A percentile compares a stretch with the other conserved stretches of the same genome.
phyloP scores from a whole-genome alignment of 441 rosid species.

The Gossypium trilobum region DNA sequence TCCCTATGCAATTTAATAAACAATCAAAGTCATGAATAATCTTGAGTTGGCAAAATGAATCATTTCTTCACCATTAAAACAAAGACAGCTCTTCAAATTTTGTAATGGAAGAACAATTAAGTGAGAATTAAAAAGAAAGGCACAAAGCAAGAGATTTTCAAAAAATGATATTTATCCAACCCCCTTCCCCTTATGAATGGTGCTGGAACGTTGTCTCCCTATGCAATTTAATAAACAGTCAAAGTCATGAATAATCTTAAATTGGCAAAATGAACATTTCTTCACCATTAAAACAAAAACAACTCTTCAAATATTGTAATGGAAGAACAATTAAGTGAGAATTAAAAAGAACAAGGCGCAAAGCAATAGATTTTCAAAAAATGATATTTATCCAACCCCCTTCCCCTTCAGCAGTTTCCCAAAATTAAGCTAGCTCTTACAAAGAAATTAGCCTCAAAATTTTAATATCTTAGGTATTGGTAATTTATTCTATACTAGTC shows the following conservation, averaged over 20 bases:
- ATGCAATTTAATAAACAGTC: constrained; percentile 21
- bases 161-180: too few species aligned
- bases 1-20: constrained; percentile 46
- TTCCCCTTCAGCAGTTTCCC: not conserved
- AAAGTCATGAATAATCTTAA: constrained; percentile 9
- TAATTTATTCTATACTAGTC: not conserved
- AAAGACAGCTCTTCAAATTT: not conserved
- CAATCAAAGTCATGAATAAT: constrained; percentile 12
- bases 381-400: not conserved
- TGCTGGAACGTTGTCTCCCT: constrained; percentile 86
- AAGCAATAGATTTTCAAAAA: not conserved
- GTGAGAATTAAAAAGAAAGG: not conserved
- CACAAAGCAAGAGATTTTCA: not conserved
- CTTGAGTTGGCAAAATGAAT: not conserved
- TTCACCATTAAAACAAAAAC: not conserved
- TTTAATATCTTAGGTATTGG: not conserved
- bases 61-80: not conserved
- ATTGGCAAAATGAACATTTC: not conserved
- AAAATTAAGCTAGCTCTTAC: not conserved
- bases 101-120: not conserved
- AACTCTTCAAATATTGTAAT: not conserved
- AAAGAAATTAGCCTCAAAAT: not conserved
- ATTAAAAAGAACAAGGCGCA: not conserved
- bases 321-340: not conserved
- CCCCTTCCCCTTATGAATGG: constrained; percentile 52